Conservation (phyloP, 2,329 filamentous ascomycete species). For the Dissoconium aciculare region DNA sequence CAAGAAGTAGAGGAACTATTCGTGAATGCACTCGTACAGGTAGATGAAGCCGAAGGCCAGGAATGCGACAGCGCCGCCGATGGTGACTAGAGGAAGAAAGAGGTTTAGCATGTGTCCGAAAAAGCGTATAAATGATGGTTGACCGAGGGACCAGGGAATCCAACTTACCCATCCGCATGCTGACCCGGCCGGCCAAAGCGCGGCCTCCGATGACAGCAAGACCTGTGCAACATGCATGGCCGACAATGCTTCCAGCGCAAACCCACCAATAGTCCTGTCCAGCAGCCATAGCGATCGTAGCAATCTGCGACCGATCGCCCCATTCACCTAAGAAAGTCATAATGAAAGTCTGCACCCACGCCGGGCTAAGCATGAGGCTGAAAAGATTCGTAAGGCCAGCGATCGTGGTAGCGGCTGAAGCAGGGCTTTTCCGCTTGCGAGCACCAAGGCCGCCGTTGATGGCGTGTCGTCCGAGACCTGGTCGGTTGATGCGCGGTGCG, state of each 20-base stretch:
- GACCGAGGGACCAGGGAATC: conserved; percentile 4
- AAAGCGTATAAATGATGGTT: not conserved
- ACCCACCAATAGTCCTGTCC: conserved; percentile 99
- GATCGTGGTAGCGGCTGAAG: conserved; percentile 31
- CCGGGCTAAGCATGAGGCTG: conserved; percentile 76
- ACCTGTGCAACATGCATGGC: conserved; percentile 80
- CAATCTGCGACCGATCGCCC: conserved; percentile 95
- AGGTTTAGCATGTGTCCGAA: not conserved
- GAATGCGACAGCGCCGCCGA: conserved; percentile 83
- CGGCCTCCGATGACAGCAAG: conserved; percentile 83
- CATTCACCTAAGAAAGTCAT: conserved; percentile 99
- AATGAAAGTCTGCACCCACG: conserved; percentile 96
- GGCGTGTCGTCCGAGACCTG: no score
- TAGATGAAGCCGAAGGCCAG: conserved; percentile 86
- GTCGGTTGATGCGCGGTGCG: conserved; percentile 6
- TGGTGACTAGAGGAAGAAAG: conserved; percentile 49
- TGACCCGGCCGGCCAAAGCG: conserved; percentile 84
- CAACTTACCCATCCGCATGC: conserved; percentile 82
- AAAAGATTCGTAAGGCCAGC: conserved; percentile 71
- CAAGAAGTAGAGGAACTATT: no score
- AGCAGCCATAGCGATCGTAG: conserved; percentile 96
- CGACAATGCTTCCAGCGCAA: conserved; percentile 69
- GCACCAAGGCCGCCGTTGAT: conserved; percentile 2
- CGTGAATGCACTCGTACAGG: conserved; percentile 46
- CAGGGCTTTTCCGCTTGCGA: conserved; percentile 5